Base-by-base conservation (phyloP, 2,329 filamentous ascomycete genomes). In the Acrocalymma vagum region DNA sequence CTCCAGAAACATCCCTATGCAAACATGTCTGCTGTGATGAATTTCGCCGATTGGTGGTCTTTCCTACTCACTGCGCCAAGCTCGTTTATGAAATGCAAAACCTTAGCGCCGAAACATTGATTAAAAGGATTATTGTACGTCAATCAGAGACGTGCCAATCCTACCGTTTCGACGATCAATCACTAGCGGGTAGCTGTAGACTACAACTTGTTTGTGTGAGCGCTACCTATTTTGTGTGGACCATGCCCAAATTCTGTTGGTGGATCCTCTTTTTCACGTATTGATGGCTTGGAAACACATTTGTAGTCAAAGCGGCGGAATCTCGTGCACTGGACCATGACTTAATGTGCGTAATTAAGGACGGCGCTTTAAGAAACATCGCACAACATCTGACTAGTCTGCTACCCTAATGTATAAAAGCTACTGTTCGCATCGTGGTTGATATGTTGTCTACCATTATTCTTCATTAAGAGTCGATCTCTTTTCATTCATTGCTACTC, bases 11-110 rank as follows among this genome's bases (percentile, higher is more conserved):
- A n/a, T n/a, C n/a, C n/a, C n/a, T n/a, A n/a, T n/a, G n/a, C n/a
- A n/a, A n/a, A n/a, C n/a, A n/a, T n/a, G n/a, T n/a, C n/a, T n/a
- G n/a, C n/a, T n/a, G n/a, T n/a, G n/a, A n/a, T n/a, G n/a, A n/a
- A n/a, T n/a, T 52, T 31, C 29, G 54, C 51, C 48, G 32, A 58
- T 60, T 60, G 55, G 57, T 55, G 55, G 56, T 50, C 44, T 42
- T 53, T 53, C 24, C 24, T 23, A 11, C 18, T 29, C 31, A 8
- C 25, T 39, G 38, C 20, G 53, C 55, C 53, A 59, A 58, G 53
- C 24, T 39, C 42, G 32, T 29, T 48, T 39, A 38, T 28, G 43
- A 40, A 28, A 34, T 36, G 37, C 45, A 35, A 50, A 53, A 53
- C 47, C 43, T 36, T 48, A 38, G 45, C 50, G 48, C 22, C 26